Percentiles rank a stretch among this genome's conserved stretches.
These are phyloP conservation scores for Picea sitchensis DNA, from an alignment of 75 land plant genomes.

Conservation along the genomic window DNA sequence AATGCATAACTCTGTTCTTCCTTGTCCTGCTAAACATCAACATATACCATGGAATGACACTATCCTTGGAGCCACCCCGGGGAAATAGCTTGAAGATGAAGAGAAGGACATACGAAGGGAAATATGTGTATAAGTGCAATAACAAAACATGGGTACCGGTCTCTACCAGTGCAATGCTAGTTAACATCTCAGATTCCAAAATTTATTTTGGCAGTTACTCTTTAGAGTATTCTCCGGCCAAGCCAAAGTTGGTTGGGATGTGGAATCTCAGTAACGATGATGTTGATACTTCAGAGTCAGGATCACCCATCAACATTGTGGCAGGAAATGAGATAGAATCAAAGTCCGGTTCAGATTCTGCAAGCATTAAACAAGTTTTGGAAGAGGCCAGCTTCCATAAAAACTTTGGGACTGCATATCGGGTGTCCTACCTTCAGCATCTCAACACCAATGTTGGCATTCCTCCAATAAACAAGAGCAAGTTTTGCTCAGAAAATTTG, in stretches of 20 bases:
- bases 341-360: neutral
- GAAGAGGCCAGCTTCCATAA: neutral
- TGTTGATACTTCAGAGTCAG: slow-evolving; percentile 13
- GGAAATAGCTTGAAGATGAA: slow-evolving; percentile 10
- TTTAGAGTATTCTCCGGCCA: neutral
- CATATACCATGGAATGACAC: neutral
- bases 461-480: neutral
- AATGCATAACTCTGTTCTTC: too few species aligned
- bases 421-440: slow-evolving; percentile 2
- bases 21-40: too few species aligned
- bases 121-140: too few species aligned
- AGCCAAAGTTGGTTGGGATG: neutral
- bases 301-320: slow-evolving; percentile 3
- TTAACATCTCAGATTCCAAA: too few species aligned
- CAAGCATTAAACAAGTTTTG: neutral
- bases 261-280: slow-evolving; percentile 14
- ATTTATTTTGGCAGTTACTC: slow-evolving; percentile 5
- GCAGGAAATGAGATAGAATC: neutral
- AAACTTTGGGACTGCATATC: neutral
- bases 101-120: slow-evolving; percentile 10
- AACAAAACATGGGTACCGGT: slow-evolving; percentile 9
- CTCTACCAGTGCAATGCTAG: neutral
- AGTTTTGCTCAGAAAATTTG: neutral
- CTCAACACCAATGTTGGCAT: neutral
- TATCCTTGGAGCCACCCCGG: neutral